Evolutionary conservation across 306 rosid genomes (phyloP).

Genomic region (Herpetospermum pedunculosum): DNA sequence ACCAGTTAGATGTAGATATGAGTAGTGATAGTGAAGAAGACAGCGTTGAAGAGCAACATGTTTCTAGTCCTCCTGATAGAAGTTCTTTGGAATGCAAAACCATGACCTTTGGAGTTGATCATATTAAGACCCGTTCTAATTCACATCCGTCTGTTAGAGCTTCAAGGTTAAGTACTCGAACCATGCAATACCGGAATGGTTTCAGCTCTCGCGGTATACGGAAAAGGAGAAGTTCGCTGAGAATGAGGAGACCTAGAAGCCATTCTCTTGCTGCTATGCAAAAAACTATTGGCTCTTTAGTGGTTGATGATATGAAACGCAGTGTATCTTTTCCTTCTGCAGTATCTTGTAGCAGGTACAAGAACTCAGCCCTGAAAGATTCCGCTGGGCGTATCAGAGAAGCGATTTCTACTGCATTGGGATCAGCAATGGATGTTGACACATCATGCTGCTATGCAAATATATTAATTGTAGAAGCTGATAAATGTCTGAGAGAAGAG

Average conservation of each 20-base stretch:
- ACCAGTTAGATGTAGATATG: conserved; percentile 14
- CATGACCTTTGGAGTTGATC: conserved; percentile 10
- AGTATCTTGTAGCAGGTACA: conserved; percentile 21
- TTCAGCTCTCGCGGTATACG: conserved; percentile 27
- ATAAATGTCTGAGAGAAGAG: conserved; percentile 44
- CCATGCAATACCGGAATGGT: conserved; percentile 24
- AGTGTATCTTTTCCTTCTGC: conserved; percentile 19
- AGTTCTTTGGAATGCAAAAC: conserved; percentile 9
- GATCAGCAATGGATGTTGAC: conserved; percentile 16
- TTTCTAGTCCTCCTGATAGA: conserved; percentile 1
- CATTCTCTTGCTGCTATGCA: conserved; percentile 20
- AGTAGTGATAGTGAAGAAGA: conserved; percentile 20
- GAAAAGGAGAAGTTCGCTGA: conserved; percentile 45
- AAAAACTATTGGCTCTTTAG: conserved; percentile 23
- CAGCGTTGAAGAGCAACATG: not conserved
- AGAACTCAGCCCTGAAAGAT: conserved; percentile 20
- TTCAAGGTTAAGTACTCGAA: conserved; percentile 28
- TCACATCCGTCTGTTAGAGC: conserved; percentile 20
- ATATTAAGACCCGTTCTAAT: conserved; percentile 3
- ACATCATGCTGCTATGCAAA: conserved; percentile 38
- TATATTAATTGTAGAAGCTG: conserved; percentile 41
- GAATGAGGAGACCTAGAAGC: conserved; percentile 42
- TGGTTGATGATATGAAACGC: conserved; percentile 33
- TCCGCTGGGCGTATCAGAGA: conserved; percentile 21
- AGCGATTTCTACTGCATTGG: conserved; percentile 13